Conservation (phyloP, 495 filamentous ascomycete genomes). For the Penicillium bialowiezense region DNA sequence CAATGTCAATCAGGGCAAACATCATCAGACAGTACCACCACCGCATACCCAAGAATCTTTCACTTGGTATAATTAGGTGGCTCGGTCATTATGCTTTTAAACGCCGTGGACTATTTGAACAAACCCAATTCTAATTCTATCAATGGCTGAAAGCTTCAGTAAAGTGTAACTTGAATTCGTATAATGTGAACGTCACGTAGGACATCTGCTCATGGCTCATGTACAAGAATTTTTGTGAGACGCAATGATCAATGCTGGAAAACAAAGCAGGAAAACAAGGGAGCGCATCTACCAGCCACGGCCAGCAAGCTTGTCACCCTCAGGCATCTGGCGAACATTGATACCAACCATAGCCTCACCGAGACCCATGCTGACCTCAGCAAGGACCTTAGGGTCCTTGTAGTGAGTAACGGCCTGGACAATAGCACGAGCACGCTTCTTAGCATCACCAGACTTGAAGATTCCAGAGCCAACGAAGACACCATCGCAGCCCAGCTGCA, state of each 20-base stretch:
- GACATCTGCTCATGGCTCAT: slow-evolving; percentile 20
- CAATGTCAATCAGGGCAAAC: no score
- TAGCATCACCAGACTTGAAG: slow-evolving; percentile 91
- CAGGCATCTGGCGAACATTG: slow-evolving; percentile 70
- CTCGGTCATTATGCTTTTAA: no score
- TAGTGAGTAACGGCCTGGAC: slow-evolving; percentile 91
- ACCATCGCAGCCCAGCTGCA: slow-evolving; percentile 97
- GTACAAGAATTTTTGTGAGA: slow-evolving; percentile 18
- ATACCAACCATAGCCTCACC: slow-evolving; percentile 97
- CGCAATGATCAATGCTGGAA: slow-evolving; percentile 12
- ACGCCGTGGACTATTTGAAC: no score
- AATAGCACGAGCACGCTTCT: slow-evolving; percentile 85
- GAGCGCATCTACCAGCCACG: slow-evolving; percentile 71
- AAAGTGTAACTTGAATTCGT: neutral
- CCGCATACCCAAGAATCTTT: no score
- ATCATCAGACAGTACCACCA: no score
- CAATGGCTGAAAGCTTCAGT: no score
- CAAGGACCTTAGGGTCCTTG: slow-evolving; percentile 80
- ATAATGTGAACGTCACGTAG: slow-evolving; percentile 11
- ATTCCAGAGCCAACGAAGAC: slow-evolving; percentile 97
- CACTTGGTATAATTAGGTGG: no score
- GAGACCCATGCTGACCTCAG: slow-evolving; percentile 79
- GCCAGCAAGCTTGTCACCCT: slow-evolving; percentile 77
- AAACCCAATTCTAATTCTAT: no score
- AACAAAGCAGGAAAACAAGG: slow-evolving; percentile 8